Percentiles rank a stretch among this genome's conserved stretches.
These are phyloP conservation scores for Collybia sordida DNA, from an alignment of 768 basidiomycete species.

Conservation along the genomic window DNA sequence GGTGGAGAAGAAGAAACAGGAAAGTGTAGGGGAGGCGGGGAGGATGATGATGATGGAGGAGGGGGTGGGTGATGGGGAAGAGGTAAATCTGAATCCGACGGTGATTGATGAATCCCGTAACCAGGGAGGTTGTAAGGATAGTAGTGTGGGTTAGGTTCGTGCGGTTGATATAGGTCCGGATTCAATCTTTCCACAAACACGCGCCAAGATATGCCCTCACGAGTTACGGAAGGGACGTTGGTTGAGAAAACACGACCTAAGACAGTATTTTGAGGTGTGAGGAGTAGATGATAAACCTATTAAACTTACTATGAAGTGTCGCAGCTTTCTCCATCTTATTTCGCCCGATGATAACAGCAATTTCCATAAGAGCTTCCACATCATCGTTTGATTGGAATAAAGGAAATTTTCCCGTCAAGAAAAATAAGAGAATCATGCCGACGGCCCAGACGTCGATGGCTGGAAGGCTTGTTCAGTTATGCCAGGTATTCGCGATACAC, in stretches of 20 bases:
- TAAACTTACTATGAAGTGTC: constrained; percentile 77
- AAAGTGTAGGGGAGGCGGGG: constrained; percentile 6
- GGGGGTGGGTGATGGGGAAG: constrained; percentile 13
- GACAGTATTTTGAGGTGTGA: neutral
- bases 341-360: constrained; percentile 83
- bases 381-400: constrained; percentile 94
- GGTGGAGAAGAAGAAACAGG: constrained; percentile 4
- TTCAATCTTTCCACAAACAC: constrained; percentile 79
- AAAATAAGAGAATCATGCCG: constrained; percentile 90
- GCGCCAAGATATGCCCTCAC: constrained; percentile 67
- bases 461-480: constrained; percentile 28
- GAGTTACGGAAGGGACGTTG: constrained; percentile 80
- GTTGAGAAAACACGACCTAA: constrained; percentile 86
- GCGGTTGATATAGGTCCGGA: constrained; percentile 59
- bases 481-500: neutral
- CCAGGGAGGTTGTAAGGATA: constrained; percentile 50
- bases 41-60: constrained; percentile 5
- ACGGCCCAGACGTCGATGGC: constrained; percentile 97
- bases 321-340: constrained; percentile 83
- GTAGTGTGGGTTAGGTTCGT: constrained; percentile 46
- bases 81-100: constrained; percentile 13
- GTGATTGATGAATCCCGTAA: constrained; percentile 20
- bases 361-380: constrained; percentile 93
- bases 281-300: neutral
- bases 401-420: constrained; percentile 90